Conservation (phyloP, 2,329 filamentous ascomycete species). For the Ascochyta fabae region DNA sequence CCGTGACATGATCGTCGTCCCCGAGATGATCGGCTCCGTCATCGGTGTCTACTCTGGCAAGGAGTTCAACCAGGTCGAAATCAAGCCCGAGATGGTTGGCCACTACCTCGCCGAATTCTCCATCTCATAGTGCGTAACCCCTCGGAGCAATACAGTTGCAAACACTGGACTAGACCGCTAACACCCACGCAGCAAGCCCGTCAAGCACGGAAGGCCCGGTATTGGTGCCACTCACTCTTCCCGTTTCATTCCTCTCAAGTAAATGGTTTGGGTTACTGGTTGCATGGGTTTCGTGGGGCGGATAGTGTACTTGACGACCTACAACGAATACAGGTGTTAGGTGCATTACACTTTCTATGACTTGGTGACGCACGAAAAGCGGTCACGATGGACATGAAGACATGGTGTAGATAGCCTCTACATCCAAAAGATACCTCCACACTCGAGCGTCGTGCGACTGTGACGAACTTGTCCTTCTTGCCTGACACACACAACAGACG, state of each 20-base stretch:
- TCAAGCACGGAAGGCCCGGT: slow-evolving; percentile 99
- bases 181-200: slow-evolving; percentile 78
- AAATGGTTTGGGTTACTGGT: slow-evolving; percentile 56
- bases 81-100: slow-evolving; percentile 99
- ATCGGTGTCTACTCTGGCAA: slow-evolving; percentile 99
- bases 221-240: slow-evolving; percentile 99
- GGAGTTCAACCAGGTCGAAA: slow-evolving; percentile 99
- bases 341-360: slow-evolving; percentile 45
- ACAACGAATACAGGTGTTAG: slow-evolving; percentile 49
- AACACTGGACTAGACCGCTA: slow-evolving; percentile 43
- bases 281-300: slow-evolving; percentile 49
- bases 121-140: slow-evolving; percentile 90
- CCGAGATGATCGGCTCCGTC: slow-evolving; percentile 99
- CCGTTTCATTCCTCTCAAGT: slow-evolving; percentile 99
- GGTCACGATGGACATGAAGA: slow-evolving; percentile 38
- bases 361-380: slow-evolving; percentile 40
- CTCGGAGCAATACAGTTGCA: background rate
- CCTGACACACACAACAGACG: background rate
- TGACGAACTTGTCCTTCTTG: background rate
- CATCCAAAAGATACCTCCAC: slow-evolving; percentile 40
- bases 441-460: background rate
- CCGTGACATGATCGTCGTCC: slow-evolving; percentile 99
- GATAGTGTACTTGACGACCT: slow-evolving; percentile 51
- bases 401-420: slow-evolving; percentile 42
- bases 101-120: slow-evolving; percentile 99